Evolutionary conservation across 495 filamentous ascomycete species (phyloP), one percentile per base, ranked within the genome.

Genomic region (Lepidopterella palustris): DNA sequence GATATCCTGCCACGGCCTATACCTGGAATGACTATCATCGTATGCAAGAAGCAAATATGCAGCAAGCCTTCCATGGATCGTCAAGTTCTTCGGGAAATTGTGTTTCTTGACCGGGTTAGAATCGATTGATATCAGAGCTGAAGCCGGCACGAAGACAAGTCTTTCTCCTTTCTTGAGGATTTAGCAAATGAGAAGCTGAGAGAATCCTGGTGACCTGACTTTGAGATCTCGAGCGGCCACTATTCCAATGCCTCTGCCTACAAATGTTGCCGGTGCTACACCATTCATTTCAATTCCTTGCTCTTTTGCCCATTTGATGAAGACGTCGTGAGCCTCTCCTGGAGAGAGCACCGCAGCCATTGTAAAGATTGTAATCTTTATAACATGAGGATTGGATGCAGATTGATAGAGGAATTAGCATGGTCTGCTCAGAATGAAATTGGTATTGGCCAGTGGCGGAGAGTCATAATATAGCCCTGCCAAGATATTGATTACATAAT

Each of bases 161-260:
- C 35, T 53, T 32, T 66, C 62, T 61, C 60, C 62, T 68, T 52
- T 50, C 66, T 68, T 63, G 51, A 61, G 42, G 39, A 65, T 59
- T 62, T 62, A 59, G 42, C 32, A 25, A 15, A 20, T 27, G 15
- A 29, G 15, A 2, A 29, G 47, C 45, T 58, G 6, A 52, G 45
- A 35, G 15, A 58, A 6, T 15, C 15, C 3, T 31, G 29, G 15
- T 25, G 24, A n/a, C 55, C 61, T 40, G 29, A 68, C 65, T 59
- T 68, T 62, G 26, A 68, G 18, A 26, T 62, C 62, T 50, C 48
- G 57, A 23, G 59, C 55, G 15, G 62, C 63, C 13, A 65, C 55
- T 28, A 65, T 68, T 8, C 66, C 66, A 45, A 65, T 68, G 0
- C 66, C 66, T 23, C 60, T 28, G 13, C 60, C 59, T 0, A 59